Conservation (phyloP, 164 flowering plant species). For the Aristolochia californica region DNA sequence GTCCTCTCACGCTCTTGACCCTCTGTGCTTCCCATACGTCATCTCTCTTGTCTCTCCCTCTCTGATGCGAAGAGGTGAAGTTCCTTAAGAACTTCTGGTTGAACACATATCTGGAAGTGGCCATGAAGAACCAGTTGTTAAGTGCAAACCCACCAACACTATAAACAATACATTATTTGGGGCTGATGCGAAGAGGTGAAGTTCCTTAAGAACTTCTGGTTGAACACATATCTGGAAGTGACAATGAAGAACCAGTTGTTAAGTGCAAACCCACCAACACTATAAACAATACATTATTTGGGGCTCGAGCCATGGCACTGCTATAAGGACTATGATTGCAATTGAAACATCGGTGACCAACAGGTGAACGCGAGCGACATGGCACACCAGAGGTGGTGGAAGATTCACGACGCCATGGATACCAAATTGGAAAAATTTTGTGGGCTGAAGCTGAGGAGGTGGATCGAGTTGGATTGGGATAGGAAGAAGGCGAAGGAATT, state of each 20-base stretch:
- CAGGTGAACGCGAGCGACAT: slow-evolving; percentile 78
- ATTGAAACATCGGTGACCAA: slow-evolving; percentile 59
- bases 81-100: slow-evolving; percentile 87
- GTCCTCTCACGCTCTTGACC: too few species aligned
- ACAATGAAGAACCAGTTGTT: slow-evolving; percentile 62
- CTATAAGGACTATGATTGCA: slow-evolving; percentile 91
- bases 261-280: slow-evolving; percentile 64
- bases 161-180: slow-evolving; percentile 72
- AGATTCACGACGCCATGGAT: slow-evolving; percentile 63
- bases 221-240: slow-evolving; percentile 44
- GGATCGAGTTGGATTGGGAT: slow-evolving; percentile 57
- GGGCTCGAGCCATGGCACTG: slow-evolving; percentile 96
- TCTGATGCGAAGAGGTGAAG: slow-evolving; percentile 65
- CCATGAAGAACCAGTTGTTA: slow-evolving; percentile 61
- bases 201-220: slow-evolving; percentile 82
- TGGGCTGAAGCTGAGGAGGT: slow-evolving; percentile 34
- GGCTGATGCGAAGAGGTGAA: slow-evolving; percentile 70
- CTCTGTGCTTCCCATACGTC: too few species aligned
- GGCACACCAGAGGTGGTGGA: slow-evolving; percentile 87
- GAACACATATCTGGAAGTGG: slow-evolving; percentile 39
- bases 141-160: slow-evolving; percentile 70
- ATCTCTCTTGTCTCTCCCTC: too few species aligned
- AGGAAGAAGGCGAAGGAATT: slow-evolving; percentile 34
- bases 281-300: slow-evolving; percentile 69
- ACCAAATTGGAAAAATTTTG: slow-evolving; percentile 45